Evolutionary conservation across 75 land plant species (phyloP), one percentile per base, ranked within the genome.

Genomic region (Adiantum capillusveneris): DNA sequence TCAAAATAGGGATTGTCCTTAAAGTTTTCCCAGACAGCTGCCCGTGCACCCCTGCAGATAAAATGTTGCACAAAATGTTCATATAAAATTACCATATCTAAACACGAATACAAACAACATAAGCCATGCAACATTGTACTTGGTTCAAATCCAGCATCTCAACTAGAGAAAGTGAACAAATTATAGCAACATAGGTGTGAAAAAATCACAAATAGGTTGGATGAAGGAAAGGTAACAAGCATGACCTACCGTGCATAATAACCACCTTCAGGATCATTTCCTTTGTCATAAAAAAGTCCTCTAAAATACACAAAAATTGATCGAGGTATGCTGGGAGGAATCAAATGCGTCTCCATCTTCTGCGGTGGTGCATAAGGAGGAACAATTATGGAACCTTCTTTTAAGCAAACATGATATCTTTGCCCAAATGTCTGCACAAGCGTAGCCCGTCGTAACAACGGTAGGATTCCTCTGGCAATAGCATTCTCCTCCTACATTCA

Each of bases 321-420:
- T 11, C 70, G 63, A 1, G 70, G 70, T 13, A 43, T 59, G 41
- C 25, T 49, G 1, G 70, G 70, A 24, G 70, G 70, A 46, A 59
- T 67, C 28, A 67, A 56, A 34, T 67, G 63, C 13, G 53, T 66
- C 41, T 67, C 44, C 63, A 67, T 67, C 53, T 59, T 67, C 46
- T 59, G 69, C 26, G 70, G 70, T 31, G 63, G 70, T 34, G 60
- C 54, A 44, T 67, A 67, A 19, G 56, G 70, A 6, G 63, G 70
- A 41, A 67, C 54, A 2, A 44, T 56, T 26, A 67, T 67, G 16
- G 70, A 67, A 0, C 64, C 63, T 12, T 67, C 70, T 31, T 67
- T 67, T 65, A 67, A 59, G 25, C 63, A 67, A 0, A 67, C 70
- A 59, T 67, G 70, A 39, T 67, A 59, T 25, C 55, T 29, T 27